phyloP scores from a whole-genome alignment of 2,329 filamentous ascomycete genomes.

The Aspergillus alliaceus region DNA sequence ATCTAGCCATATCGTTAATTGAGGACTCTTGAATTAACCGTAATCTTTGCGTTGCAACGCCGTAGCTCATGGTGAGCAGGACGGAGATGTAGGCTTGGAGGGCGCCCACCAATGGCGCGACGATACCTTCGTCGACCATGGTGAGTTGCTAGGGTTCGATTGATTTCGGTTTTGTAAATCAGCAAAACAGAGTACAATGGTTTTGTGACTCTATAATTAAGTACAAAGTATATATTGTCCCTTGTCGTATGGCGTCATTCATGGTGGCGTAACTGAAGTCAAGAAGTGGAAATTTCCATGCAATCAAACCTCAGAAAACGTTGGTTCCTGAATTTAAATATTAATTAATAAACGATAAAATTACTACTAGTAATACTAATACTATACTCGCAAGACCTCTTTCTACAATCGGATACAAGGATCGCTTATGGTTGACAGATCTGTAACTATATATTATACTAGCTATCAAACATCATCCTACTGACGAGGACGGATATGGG shows the following conservation, averaged over 20 bases:
- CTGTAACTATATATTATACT: neutral
- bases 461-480: no score
- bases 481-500: no score
- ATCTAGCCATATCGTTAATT: conserved; percentile 54
- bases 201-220: no score
- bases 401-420: neutral
- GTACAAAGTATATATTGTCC: neutral
- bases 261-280: conserved; percentile 1
- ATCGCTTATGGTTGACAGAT: neutral
- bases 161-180: no score
- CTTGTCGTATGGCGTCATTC: conserved; percentile 8
- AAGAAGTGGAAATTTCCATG: no score
- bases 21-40: conserved; percentile 48
- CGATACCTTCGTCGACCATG: conserved; percentile 16
- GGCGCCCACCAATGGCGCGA: conserved; percentile 50
- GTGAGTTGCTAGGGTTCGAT: neutral
- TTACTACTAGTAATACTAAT: no score
- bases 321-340: neutral
- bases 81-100: conserved; percentile 57
- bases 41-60: conserved; percentile 52
- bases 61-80: conserved; percentile 54
- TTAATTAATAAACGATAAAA: no score
- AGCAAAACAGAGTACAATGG: neutral
- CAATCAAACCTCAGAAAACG: no score
- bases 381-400: neutral